Conservation (phyloP, 2,329 filamentous ascomycete genomes). For the Periconia sp. region DNA sequence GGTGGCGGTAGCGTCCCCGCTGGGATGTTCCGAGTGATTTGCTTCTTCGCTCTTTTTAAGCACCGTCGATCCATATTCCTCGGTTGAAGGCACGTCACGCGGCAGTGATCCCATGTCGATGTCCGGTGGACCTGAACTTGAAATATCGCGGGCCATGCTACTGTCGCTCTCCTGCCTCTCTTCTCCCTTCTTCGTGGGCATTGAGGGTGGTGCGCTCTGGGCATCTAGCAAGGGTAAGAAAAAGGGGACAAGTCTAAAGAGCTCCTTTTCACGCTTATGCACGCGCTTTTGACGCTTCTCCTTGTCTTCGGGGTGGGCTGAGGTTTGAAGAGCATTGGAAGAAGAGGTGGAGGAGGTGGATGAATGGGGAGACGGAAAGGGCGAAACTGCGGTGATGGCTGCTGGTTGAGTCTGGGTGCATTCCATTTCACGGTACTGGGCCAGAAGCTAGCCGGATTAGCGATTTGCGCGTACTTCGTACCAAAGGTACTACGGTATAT, state of each 20-base stretch:
- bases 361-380: no score
- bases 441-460: conserved; percentile 39
- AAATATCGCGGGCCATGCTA: neutral
- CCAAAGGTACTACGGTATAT: no score
- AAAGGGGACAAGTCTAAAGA: conserved; percentile 38
- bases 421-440: conserved; percentile 34
- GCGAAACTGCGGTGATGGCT: neutral
- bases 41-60: conserved; percentile 16
- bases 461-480: no score
- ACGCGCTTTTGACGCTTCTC: conserved; percentile 37
- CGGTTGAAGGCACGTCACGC: conserved; percentile 22
- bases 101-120: conserved; percentile 15
- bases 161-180: conserved; percentile 14
- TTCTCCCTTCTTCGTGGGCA: conserved; percentile 24
- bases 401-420: conserved; percentile 17
- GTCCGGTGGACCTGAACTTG: conserved; percentile 1
- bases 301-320: conserved; percentile 16
- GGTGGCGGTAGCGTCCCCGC: conserved; percentile 6
- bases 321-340: neutral
- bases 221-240: conserved; percentile 42
- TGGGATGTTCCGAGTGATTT: conserved; percentile 9
- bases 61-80: conserved; percentile 22
- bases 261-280: conserved; percentile 42
- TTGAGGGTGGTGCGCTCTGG: conserved; percentile 21
- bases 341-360: neutral